A percentile compares a stretch with the other conserved stretches of the same genome.
Evolutionary conservation across 2,329 filamentous ascomycete species (phyloP).

Genomic region (Byssoonygena ceratinophila): DNA sequence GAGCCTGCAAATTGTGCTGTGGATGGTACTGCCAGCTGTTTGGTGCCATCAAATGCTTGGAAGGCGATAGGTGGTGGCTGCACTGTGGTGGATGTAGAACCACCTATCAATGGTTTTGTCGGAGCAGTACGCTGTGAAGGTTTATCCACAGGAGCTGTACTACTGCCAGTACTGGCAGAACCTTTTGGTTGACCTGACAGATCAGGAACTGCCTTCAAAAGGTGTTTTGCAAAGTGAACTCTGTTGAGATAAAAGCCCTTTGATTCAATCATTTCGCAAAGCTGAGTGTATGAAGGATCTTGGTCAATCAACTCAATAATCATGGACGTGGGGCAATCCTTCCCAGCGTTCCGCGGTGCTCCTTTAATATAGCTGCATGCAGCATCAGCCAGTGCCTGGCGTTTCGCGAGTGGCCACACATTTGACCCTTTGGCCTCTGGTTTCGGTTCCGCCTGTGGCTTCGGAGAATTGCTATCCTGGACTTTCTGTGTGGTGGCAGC

Average conservation of each 20-base stretch:
- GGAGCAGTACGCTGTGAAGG: neutral
- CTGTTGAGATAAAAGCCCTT: slow-evolving; percentile 43
- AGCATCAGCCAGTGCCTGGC: slow-evolving; percentile 41
- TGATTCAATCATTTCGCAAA: slow-evolving; percentile 45
- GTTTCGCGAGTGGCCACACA: slow-evolving; percentile 43
- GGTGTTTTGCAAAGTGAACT: slow-evolving; percentile 43
- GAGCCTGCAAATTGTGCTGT: no score
- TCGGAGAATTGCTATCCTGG: neutral
- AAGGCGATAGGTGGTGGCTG: no score
- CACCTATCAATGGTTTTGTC: no score
- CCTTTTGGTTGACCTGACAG: slow-evolving; percentile 12
- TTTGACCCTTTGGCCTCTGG: slow-evolving; percentile 23
- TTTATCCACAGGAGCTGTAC: neutral
- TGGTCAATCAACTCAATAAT: slow-evolving; percentile 41
- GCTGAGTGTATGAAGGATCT: slow-evolving; percentile 46
- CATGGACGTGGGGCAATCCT: slow-evolving; percentile 26
- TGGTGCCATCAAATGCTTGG: no score
- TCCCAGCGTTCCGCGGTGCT: slow-evolving; percentile 34
- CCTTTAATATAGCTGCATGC: slow-evolving; percentile 40
- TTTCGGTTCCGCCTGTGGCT: neutral
- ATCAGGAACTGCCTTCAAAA: slow-evolving; percentile 30
- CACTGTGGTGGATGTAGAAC: no score
- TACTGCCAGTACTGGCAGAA: neutral
- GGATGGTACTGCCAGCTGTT: no score
- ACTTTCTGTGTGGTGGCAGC: no score